Evolutionary conservation across 2,329 filamentous ascomycete species (phyloP).

Genomic region (Plectosphaerella sp.): DNA sequence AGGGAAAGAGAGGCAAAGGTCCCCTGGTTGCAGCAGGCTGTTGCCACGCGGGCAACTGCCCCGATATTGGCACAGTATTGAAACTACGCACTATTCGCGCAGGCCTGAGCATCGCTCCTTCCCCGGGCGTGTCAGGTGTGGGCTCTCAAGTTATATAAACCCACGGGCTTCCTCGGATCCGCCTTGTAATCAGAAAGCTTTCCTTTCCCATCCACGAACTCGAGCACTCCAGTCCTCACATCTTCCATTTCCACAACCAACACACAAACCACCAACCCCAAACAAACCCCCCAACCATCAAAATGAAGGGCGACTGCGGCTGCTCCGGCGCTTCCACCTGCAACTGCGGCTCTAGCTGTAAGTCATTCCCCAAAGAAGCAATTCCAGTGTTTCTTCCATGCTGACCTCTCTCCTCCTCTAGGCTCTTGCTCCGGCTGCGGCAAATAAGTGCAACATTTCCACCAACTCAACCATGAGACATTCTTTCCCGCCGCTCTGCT

Average conservation of each 20-base stretch:
- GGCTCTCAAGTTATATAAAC: neutral
- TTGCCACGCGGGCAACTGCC: neutral
- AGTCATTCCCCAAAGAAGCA: conserved; percentile 8
- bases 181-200: neutral
- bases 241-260: conserved; percentile 2
- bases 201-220: conserved; percentile 3
- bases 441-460: neutral
- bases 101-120: neutral
- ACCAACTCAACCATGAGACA: neutral
- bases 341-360: conserved; percentile 15
- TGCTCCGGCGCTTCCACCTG: conserved; percentile 15
- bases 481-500: neutral
- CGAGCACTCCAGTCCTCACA: conserved; percentile 1
- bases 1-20: neutral
- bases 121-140: neutral
- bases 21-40: neutral
- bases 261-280: neutral
- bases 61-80: neutral
- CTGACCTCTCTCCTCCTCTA: neutral
- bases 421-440: conserved; percentile 4
- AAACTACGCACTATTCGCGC: conserved; percentile 2
- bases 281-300: conserved; percentile 11
- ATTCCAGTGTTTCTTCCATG: neutral
- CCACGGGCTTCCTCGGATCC: neutral
- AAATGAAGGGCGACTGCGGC: conserved; percentile 18